phyloP scores from a whole-genome alignment of 1,284 basidiomycete species.

The Moesziomyces sp. region DNA sequence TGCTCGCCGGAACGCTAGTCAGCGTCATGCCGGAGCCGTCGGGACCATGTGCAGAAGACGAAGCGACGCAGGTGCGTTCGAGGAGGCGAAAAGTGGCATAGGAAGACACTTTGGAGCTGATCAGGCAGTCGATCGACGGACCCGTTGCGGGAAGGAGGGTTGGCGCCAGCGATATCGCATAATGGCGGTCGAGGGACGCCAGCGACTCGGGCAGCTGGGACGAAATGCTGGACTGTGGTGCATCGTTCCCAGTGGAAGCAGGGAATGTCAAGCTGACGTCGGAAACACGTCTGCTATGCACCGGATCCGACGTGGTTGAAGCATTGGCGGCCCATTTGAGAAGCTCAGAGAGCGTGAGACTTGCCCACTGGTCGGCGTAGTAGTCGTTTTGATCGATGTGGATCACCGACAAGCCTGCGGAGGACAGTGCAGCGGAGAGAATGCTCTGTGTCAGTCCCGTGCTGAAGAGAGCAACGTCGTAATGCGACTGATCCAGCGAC shows the following conservation, averaged over 20 bases:
- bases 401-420: slow-evolving; percentile 84
- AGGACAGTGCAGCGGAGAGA: slow-evolving; percentile 75
- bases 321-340: slow-evolving; percentile 73
- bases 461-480: slow-evolving; percentile 85
- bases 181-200: slow-evolving; percentile 71
- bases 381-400: slow-evolving; percentile 86
- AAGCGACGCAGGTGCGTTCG: slow-evolving; percentile 69
- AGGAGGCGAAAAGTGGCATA: slow-evolving; percentile 90
- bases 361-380: slow-evolving; percentile 86
- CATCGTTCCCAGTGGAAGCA: slow-evolving; percentile 1
- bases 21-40: slow-evolving; percentile 6
- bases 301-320: not conserved
- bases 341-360: slow-evolving; percentile 83
- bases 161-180: slow-evolving; percentile 85
- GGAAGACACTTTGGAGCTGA: slow-evolving; percentile 85
- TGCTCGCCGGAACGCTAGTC: slow-evolving; percentile 80
- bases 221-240: slow-evolving; percentile 4
- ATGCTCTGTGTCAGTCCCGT: slow-evolving; percentile 80
- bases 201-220: slow-evolving; percentile 17
- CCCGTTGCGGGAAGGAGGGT: slow-evolving; percentile 83
- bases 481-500: slow-evolving; percentile 69
- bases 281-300: slow-evolving; percentile 1
- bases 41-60: not conserved
- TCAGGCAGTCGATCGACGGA: slow-evolving; percentile 80
- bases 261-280: slow-evolving; percentile 23